Base-by-base conservation (phyloP, 306 rosid genomes). In the Cicer chorassanicum region DNA sequence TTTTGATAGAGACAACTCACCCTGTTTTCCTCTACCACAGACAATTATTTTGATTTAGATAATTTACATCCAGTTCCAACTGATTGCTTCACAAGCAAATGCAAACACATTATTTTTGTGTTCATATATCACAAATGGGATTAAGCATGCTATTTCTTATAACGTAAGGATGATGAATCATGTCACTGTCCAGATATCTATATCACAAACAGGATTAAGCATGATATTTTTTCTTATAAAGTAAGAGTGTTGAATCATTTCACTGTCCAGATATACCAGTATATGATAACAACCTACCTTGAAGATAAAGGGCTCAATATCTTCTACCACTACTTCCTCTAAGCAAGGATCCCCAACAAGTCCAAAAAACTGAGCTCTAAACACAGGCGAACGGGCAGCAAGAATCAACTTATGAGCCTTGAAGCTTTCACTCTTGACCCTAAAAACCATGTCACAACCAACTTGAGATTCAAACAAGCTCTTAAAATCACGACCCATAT, bases 401-500 rank as follows among this genome's bases (percentile, higher is more conserved):
- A 93, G 92, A 65, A 93, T 80, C 92, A 91, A 74, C 87, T 89
- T 89, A 85, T 93, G 98, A 78, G 97, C 98, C 53, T 84, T 85
- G 68, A 86, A 93, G 29, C 73, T 82, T 78, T 91, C 98, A 66
- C 81, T 84, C 48, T 89, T 84, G 34, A 93, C 97, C 67, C 85
- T 79, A 85, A 93, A 93, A 80, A 90, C 85, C 62, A 93, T 55
- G 80, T 93, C 97, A 71, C 90, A 85, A 51, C 96, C 96, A 84
- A 86, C 85, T 83, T 86, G 84, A 11, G 92, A 87, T 36, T 86
- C 95, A 21, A 93, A 79, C 86, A 93, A 83, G 12, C 76, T 83
- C 85, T 89, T 92, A 38, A 93, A 89, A 80, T 88, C 84, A 70
- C 43, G 82, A 50, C 97, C 97, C 85, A 90, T 91, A 66, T 85